Conservation (phyloP, 2,329 filamentous ascomycete species). For the Verticillium isaacii region DNA sequence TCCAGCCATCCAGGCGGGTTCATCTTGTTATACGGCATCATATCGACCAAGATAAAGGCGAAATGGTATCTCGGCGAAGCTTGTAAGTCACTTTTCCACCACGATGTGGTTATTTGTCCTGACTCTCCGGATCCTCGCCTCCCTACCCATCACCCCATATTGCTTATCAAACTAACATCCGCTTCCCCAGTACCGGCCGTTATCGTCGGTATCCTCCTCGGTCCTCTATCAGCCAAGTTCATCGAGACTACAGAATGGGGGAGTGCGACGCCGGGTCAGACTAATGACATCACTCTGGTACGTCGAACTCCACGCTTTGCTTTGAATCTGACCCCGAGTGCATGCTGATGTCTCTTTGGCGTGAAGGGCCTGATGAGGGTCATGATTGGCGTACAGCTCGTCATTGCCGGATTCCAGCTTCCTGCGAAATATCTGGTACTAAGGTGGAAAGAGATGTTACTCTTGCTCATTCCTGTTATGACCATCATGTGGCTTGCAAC, state of each 20-base stretch:
- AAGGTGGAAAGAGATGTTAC: slow-evolving; percentile 46
- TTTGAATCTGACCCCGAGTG: neutral
- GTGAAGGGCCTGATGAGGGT: slow-evolving; percentile 42
- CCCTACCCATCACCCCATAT: neutral
- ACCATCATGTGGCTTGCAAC: slow-evolving; percentile 57
- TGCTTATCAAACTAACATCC: neutral
- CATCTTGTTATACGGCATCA: slow-evolving; percentile 40
- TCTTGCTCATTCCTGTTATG: slow-evolving; percentile 55
- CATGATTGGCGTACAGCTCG: slow-evolving; percentile 55
- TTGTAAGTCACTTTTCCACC: slow-evolving; percentile 26
- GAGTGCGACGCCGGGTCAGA: slow-evolving; percentile 20
- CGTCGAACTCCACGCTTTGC: neutral
- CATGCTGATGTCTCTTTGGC: neutral
- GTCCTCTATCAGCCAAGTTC: slow-evolving; percentile 48
- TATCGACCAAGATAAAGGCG: slow-evolving; percentile 46
- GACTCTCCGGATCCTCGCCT: too few species aligned
- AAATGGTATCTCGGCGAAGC: slow-evolving; percentile 50
- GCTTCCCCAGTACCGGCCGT: slow-evolving; percentile 45
- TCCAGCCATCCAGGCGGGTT: slow-evolving; percentile 32
- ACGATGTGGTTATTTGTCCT: too few species aligned
- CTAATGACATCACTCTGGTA: slow-evolving; percentile 31
- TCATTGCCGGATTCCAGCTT: slow-evolving; percentile 57
- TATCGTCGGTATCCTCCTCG: slow-evolving; percentile 45
- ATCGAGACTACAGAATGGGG: slow-evolving; percentile 37
- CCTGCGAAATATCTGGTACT: slow-evolving; percentile 47